A percentile compares a stretch with the other conserved stretches of the same genome.
Conservation (phyloP, 306 rosid species). For the Delonix regia region DNA sequence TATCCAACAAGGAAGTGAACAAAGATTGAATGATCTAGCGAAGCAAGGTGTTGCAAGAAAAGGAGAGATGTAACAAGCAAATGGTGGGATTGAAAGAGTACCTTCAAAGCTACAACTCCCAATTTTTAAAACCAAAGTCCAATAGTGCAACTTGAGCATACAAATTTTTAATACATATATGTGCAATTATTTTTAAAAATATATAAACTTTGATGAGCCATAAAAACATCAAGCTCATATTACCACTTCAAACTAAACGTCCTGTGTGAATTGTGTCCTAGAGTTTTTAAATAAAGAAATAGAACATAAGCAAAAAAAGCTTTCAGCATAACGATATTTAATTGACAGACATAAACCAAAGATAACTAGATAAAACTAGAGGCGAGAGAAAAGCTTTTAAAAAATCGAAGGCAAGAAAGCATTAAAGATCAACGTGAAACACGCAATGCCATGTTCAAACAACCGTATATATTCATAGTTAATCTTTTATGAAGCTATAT, state of each 20-base stretch:
- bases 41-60: not conserved
- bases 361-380: not conserved
- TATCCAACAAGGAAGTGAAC: not conserved
- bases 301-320: not conserved
- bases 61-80: not conserved
- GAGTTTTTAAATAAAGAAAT: not conserved
- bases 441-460: constrained; percentile 44
- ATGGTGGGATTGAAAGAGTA: not conserved
- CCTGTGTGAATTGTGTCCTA: not conserved
- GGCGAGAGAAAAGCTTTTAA: constrained; percentile 48
- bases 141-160: not conserved
- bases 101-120: constrained; percentile 3
- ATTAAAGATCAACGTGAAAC: constrained; percentile 37
- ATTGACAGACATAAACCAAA: not conserved
- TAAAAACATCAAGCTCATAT: not conserved
- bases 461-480: not conserved
- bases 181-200: not conserved
- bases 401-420: constrained; percentile 26
- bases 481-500: not conserved
- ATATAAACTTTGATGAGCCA: not conserved
- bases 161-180: not conserved
- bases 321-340: not conserved
- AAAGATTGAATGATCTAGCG: not conserved
- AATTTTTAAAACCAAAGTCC: not conserved
- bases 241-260: not conserved